These are phyloP conservation scores for Backusella sp. DNA, from an alignment of 192 early-diverging fungal species.

Conservation along the genomic window DNA sequence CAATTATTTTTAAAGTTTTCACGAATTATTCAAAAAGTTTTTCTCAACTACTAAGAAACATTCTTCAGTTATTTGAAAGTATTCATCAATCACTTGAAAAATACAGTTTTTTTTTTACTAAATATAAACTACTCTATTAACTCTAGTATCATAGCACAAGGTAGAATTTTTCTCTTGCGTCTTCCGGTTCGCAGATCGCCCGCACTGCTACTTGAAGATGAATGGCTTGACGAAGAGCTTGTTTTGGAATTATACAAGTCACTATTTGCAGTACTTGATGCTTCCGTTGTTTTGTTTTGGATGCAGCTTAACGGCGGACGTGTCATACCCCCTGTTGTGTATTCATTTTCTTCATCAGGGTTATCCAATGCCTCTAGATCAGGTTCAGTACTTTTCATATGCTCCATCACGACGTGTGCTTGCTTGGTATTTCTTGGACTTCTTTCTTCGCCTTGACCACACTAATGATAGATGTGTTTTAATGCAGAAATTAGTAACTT, in stretches of 20 bases:
- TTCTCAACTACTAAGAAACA: no score
- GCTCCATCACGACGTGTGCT: not conserved
- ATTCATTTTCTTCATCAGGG: not conserved
- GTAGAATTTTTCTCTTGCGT: not conserved
- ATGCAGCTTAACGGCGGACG: not conserved
- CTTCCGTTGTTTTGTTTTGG: not conserved
- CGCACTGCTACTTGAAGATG: not conserved
- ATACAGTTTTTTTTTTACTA: not conserved
- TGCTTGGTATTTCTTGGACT: not conserved
- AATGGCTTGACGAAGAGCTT: not conserved
- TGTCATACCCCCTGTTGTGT: not conserved
- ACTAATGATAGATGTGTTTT: not conserved
- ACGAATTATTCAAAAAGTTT: no score
- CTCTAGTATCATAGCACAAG: not conserved
- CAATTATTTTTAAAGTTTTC: no score
- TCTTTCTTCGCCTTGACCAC: not conserved
- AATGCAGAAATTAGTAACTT: not conserved
- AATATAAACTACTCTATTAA: not conserved
- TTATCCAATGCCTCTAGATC: not conserved
- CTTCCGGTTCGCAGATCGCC: not conserved
- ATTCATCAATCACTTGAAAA: no score
- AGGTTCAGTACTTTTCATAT: not conserved
- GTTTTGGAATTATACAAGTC: not conserved
- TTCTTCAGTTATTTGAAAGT: no score
- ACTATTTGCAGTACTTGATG: not conserved